These are phyloP conservation scores for Apiospora rasikravindrae DNA, from an alignment of 2,329 filamentous ascomycete species.

Conservation along the genomic window DNA sequence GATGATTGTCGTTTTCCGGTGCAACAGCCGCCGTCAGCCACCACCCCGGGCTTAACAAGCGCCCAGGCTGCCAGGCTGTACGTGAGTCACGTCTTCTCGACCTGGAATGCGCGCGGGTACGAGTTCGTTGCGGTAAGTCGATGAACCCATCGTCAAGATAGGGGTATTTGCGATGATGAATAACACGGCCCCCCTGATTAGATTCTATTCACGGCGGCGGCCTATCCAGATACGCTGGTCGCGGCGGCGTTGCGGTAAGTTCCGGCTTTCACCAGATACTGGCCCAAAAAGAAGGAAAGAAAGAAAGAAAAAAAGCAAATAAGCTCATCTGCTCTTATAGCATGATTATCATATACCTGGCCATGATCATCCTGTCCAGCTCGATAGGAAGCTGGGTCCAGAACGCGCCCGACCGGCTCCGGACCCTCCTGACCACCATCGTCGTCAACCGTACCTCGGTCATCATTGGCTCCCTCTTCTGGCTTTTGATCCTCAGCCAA, in stretches of 20 bases:
- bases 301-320: too few species aligned
- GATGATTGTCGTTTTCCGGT: not conserved
- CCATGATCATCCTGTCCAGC: constrained; percentile 48
- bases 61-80: constrained; percentile 50
- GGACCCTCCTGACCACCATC: constrained; percentile 48
- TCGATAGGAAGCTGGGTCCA: constrained; percentile 50
- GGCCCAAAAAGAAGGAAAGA: accelerated
- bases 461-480: constrained; percentile 45
- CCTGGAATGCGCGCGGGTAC: constrained; percentile 62
- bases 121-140: constrained; percentile 59
- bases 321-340: constrained; percentile 24
- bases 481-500: constrained; percentile 43
- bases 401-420: constrained; percentile 43
- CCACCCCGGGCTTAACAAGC: constrained; percentile 34
- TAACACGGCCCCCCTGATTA: constrained; percentile 39
- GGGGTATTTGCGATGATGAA: not conserved
- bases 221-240: constrained; percentile 47
- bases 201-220: constrained; percentile 58
- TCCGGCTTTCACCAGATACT: not conserved
- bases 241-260: constrained; percentile 45
- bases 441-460: constrained; percentile 47
- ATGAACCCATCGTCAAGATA: constrained; percentile 20
- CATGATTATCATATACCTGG: constrained; percentile 42
- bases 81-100: constrained; percentile 58
- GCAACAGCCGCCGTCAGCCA: not conserved